phyloP scores from a whole-genome alignment of 106 monocot genomes.

The Acanthochlamys bracteata region DNA sequence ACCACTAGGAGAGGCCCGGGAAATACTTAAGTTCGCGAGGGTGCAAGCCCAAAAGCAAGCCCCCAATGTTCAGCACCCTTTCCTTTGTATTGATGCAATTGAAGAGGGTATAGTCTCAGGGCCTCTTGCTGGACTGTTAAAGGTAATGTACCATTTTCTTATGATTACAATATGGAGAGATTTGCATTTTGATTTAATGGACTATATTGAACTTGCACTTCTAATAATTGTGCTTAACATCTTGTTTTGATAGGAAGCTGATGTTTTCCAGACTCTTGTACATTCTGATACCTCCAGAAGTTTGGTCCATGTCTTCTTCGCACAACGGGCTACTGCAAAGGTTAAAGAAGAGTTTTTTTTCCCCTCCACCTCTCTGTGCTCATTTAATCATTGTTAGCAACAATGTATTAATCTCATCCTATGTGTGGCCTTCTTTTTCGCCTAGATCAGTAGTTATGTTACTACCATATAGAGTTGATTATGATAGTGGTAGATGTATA shows the following conservation, averaged over 20 bases:
- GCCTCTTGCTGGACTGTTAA: slow-evolving; percentile 82
- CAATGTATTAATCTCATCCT: too few species aligned
- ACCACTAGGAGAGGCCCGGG: slow-evolving; percentile 74
- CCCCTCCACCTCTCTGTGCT: neutral
- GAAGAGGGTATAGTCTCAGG: slow-evolving; percentile 89
- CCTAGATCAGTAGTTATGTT: too few species aligned
- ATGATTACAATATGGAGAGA: neutral
- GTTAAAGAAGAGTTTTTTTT: slow-evolving; percentile 14
- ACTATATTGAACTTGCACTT: too few species aligned
- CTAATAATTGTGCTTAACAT: neutral
- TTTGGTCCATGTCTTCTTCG: slow-evolving; percentile 87
- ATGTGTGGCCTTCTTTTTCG: too few species aligned
- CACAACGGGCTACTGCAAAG: slow-evolving; percentile 86
- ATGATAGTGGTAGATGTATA: too few species aligned
- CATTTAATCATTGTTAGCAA: too few species aligned
- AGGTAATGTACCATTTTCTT: slow-evolving; percentile 31
- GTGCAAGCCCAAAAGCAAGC: slow-evolving; percentile 66
- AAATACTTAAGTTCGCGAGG: slow-evolving; percentile 91
- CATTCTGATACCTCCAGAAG: slow-evolving; percentile 69
- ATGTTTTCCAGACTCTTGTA: slow-evolving; percentile 47
- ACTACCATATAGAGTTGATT: too few species aligned
- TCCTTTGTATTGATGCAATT: slow-evolving; percentile 85
- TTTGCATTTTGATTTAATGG: too few species aligned
- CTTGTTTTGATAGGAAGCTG: slow-evolving; percentile 58
- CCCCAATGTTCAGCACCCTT: slow-evolving; percentile 62